phyloP scores from a whole-genome alignment of 1,284 basidiomycete genomes.

The Cutaneotrichosporon spelunceum region DNA sequence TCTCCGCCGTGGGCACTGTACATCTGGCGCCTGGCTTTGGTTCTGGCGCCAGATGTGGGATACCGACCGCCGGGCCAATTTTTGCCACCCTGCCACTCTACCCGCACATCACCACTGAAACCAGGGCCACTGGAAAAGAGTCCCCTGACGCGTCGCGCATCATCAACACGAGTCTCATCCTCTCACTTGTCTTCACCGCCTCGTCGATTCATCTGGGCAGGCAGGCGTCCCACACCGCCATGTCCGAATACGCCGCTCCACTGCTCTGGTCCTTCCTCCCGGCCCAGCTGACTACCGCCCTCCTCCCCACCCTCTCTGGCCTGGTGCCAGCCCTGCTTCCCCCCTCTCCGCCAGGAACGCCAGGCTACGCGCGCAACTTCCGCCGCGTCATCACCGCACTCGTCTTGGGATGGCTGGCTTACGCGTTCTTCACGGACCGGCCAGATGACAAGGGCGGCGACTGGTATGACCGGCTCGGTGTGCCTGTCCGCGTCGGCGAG shows the following conservation, averaged over 20 bases:
- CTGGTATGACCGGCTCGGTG: conserved; percentile 71
- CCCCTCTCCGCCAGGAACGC: conserved; percentile 27
- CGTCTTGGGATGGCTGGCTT: conserved; percentile 64
- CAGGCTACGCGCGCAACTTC: conserved; percentile 33
- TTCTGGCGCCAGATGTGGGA: neutral
- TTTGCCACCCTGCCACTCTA: neutral
- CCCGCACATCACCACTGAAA: neutral
- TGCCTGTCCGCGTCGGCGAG: conserved; percentile 62
- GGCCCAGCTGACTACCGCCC: conserved; percentile 28
- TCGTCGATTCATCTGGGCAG: neutral
- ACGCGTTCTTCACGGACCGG: conserved; percentile 63
- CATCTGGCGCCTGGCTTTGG: neutral
- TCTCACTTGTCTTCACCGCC: neutral
- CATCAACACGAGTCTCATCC: neutral
- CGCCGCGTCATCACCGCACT: conserved; percentile 42
- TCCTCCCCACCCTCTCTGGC: conserved; percentile 32
- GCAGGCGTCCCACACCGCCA: neutral
- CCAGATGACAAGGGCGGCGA: conserved; percentile 53
- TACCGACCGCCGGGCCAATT: neutral
- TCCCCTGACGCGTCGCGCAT: neutral
- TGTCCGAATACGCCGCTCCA: conserved; percentile 26
- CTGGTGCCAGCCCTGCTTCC: conserved; percentile 34
- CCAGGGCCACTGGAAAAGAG: neutral
- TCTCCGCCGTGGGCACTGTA: neutral
- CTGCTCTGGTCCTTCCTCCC: conserved; percentile 43